phyloP scores from a whole-genome alignment of 2,329 filamentous ascomycete species.

The Raffaelea ambrosiae region DNA sequence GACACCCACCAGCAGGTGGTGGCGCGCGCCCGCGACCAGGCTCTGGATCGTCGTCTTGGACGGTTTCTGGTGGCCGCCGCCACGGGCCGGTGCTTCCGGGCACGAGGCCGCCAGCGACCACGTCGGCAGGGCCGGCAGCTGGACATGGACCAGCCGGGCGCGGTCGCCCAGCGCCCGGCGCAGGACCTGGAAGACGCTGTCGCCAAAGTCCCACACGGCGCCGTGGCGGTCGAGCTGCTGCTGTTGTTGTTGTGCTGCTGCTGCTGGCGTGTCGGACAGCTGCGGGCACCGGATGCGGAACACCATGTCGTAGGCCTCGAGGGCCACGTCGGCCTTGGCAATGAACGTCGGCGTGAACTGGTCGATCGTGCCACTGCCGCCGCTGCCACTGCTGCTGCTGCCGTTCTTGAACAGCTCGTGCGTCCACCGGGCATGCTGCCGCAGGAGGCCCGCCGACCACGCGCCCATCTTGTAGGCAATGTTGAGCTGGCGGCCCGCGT shows the following conservation, averaged over 20 bases:
- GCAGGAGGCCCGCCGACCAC: constrained; percentile 71
- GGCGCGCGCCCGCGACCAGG: not conserved
- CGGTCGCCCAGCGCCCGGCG: constrained; percentile 68
- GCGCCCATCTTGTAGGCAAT: constrained; percentile 82
- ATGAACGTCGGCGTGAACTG: constrained; percentile 86
- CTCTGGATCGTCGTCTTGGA: too few relatives aligned
- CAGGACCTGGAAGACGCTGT: constrained; percentile 56
- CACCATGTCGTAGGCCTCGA: constrained; percentile 48
- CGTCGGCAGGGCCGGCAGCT: constrained; percentile 24
- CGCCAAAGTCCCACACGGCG: constrained; percentile 34
- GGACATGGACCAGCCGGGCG: constrained; percentile 57
- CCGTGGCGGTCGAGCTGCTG: constrained; percentile 28
- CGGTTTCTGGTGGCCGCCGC: not conserved
- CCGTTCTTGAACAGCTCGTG: constrained; percentile 67
- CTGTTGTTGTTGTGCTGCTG: not conserved
- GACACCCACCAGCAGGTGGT: constrained; percentile 53
- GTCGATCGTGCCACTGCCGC: constrained; percentile 37
- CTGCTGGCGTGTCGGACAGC: not conserved
- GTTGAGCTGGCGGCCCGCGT: constrained; percentile 67
- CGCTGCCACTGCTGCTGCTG: constrained; percentile 27
- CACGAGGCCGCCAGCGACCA: constrained; percentile 40
- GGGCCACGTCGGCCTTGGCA: constrained; percentile 42
- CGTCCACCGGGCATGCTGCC: constrained; percentile 66
- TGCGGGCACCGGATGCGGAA: constrained; percentile 22
- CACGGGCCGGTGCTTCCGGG: not conserved